Evolutionary conservation across 108 stramenopile species (phyloP), one percentile per base, ranked within the genome.

Genomic region (Cyclotella choctawhatcheeana): DNA sequence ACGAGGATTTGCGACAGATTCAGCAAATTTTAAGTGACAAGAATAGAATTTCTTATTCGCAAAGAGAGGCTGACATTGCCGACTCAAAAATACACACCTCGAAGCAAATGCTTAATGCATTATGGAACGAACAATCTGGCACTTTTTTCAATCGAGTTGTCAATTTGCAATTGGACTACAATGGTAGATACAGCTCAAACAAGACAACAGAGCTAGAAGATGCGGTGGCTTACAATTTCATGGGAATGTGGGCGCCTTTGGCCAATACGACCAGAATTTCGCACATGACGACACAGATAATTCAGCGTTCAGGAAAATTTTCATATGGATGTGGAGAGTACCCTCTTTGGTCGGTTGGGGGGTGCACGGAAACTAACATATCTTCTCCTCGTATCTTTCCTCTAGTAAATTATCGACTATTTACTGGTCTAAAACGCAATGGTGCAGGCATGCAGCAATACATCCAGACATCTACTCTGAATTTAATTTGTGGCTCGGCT

Each of bases 281-380:
- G 21, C 35, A 55, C 26, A 81, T 85, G 74, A 44, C 75, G 0
- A 65, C 64, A 20, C 82, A 85, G 30, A 48, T 85, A 8, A 32
- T 85, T 56, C 79, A 82, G 27, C 82, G 58, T 12, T 59, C 65
- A 14, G 85, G 85, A 16, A 51, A 68, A 0, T 73, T 75, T 50
- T 70, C 86, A 52, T 84, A 76, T 51, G 52, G 71, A 54, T 86
- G 86, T 59, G 83, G 81, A 12, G 60, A 71, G 25, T 84, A 67
- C 45, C 80, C 86, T 14, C 26, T 86, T 40, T 86, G 86, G 86
- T 64, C 83, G 16, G 54, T 62, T 21, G 86, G 86, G 12, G 75
- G 73, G 1, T 71, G 71, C 18, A 12, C 31, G 10, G 50, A 6
- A 8, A 14, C 29, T 10, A 31, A 31, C 29, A 48, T 20, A 13